Evolutionary conservation across 495 filamentous ascomycete genomes (phyloP), one percentile per base, ranked within the genome.

Genomic region (Podospora appendiculata): DNA sequence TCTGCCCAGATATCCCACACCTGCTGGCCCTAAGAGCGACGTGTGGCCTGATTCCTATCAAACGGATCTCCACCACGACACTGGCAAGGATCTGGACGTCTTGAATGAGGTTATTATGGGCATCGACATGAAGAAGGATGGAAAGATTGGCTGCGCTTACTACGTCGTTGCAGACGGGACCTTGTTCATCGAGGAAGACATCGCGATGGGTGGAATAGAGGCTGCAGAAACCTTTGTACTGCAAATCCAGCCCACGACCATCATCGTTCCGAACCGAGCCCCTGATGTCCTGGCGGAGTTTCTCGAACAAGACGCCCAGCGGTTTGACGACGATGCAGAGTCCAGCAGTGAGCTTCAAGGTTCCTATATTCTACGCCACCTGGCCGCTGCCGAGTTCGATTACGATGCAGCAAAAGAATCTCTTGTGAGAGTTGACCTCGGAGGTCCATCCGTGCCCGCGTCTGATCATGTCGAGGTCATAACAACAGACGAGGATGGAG

Each of bases 71-170:
- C 25, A 25, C 2, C 2, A 25, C 2, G 25, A 25, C 5, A 5
- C 25, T 13, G 50, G 41, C 40, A 35, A 45, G 12, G 45, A 52
- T 18, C 47, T 51, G 4, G 88, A 95, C 54, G 74, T 73, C 1
- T 64, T 86, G 18, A 79, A 82, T 54, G 89, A 95, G 65, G 72
- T 93, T 34, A 82, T 97, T 52, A 89, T 90, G 79, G 90, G 88
- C 1, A 72, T 96, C 32, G 88, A 96, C 51, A 75, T 89, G 61
- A 81, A 78, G 49, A 82, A 87, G 17, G 71, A 80, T 12, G 84
- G 79, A 0, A 86, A 79, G 0, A 75, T 97, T 12, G 93, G 93
- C 6, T 97, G 91, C 63, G 84, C 88, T 19, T 95, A 93, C 66
- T 98, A 92, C 66, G 74, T 85, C 17, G 84, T 83, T 4, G 68